Conservation (phyloP, 768 basidiomycete species). For the Boletus vinaceobasis region DNA sequence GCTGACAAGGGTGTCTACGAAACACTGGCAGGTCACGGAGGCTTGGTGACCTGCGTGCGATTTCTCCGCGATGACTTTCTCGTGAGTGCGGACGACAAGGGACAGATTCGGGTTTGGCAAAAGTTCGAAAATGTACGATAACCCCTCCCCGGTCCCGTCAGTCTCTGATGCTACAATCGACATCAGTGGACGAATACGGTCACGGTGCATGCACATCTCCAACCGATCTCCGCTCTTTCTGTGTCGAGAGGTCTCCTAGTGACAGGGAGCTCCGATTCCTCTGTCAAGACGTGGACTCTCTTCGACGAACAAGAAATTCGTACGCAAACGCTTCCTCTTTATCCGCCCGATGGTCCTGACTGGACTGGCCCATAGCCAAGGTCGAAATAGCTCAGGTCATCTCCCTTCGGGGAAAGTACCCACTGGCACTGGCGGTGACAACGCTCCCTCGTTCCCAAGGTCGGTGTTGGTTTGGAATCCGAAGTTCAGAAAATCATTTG, state of each 20-base stretch:
- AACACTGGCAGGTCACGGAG: conserved; percentile 75
- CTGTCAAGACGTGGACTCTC: conserved; percentile 71
- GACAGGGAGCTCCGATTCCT: conserved; percentile 82
- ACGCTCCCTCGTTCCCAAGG: conserved; percentile 67
- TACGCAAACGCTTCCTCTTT: conserved; percentile 13
- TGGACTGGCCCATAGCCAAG: conserved; percentile 27
- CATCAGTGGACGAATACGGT: conserved; percentile 54
- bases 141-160: background rate
- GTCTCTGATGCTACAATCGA: conserved; percentile 11
- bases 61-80: conserved; percentile 55
- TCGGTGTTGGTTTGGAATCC: conserved; percentile 30
- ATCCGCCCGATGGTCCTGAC: conserved; percentile 2
- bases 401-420: conserved; percentile 63
- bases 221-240: conserved; percentile 68
- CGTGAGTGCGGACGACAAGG: conserved; percentile 74
- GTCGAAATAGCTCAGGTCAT: conserved; percentile 55
- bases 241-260: conserved; percentile 48
- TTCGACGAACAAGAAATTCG: conserved; percentile 25
- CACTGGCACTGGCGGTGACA: conserved; percentile 64
- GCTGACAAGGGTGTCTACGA: conserved; percentile 53
- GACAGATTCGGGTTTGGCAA: conserved; percentile 63
- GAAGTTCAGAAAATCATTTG: background rate
- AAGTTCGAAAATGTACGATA: conserved; percentile 26
- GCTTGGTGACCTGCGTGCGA: conserved; percentile 71
- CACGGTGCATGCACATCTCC: conserved; percentile 57